Evolutionary conservation across 129 eudicot genomes (phyloP).

Genomic region (Pittosporum tobira): DNA sequence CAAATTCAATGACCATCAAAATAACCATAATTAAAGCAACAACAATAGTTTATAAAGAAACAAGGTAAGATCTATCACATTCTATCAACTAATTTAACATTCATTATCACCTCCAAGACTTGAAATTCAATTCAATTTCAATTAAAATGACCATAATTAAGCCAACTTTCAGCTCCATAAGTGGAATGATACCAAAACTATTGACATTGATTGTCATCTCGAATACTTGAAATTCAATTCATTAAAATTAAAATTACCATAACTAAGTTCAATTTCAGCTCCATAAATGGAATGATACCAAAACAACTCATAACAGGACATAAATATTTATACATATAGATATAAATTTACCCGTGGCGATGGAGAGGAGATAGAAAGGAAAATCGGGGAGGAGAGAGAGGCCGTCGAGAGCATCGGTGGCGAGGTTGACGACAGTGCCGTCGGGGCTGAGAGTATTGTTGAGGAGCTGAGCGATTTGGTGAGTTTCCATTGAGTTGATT

Average conservation of each 20-base stretch:
- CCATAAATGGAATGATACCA: neutral
- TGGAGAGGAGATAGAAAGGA: constrained; percentile 47
- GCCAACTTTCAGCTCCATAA: neutral
- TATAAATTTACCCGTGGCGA: constrained; percentile 34
- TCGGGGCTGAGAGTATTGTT: constrained; percentile 52
- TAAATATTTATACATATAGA: neutral
- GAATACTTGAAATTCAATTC: neutral
- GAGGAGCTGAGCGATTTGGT: constrained; percentile 37
- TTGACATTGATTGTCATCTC: too few species aligned
- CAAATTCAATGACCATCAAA: constrained; percentile 4
- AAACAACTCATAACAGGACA: neutral
- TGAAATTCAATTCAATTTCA: neutral
- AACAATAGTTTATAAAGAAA: neutral
- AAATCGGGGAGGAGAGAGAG: constrained; percentile 39
- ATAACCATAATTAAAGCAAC: neutral
- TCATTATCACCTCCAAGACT: neutral
- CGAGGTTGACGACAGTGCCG: constrained; percentile 40
- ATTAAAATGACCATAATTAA: neutral
- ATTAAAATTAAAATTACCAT: neutral
- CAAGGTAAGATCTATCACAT: neutral
- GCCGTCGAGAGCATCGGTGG: constrained; percentile 49
- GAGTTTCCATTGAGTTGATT: constrained; percentile 30
- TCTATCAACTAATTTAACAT: neutral
- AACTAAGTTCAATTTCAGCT: neutral
- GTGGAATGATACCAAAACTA: too few species aligned